phyloP scores from a whole-genome alignment of 495 filamentous ascomycete genomes.

The Trichocladium antarcticum region DNA sequence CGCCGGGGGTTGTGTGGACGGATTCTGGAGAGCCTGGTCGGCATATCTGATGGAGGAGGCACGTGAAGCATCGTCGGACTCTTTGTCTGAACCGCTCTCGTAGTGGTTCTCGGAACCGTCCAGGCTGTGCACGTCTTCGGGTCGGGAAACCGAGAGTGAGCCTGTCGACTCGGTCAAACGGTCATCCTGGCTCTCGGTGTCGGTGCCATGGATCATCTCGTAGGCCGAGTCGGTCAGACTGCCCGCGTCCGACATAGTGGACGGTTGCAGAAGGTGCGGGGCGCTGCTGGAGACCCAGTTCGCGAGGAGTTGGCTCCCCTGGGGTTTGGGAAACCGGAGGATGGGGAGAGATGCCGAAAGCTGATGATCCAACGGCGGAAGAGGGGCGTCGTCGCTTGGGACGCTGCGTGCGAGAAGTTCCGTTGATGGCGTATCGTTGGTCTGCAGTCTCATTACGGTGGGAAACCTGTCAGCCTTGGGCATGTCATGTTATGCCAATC shows the following conservation, averaged over 20 bases:
- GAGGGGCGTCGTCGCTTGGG: slow-evolving; percentile 2
- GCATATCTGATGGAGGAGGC: slow-evolving; percentile 33
- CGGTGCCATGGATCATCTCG: slow-evolving; percentile 42
- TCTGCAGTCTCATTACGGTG: slow-evolving; percentile 39
- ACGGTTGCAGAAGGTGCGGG: slow-evolving; percentile 39
- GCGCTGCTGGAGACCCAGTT: slow-evolving; percentile 42
- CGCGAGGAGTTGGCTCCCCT: slow-evolving; percentile 38
- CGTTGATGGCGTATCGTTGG: slow-evolving; percentile 5
- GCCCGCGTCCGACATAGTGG: slow-evolving; percentile 32
- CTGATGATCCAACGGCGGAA: slow-evolving; percentile 1
- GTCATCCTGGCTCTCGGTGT: slow-evolving; percentile 35
- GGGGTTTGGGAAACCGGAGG: slow-evolving; percentile 41
- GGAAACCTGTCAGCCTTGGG: slow-evolving; percentile 24
- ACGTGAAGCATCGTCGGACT: slow-evolving; percentile 33
- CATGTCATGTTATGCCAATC: slow-evolving; percentile 28
- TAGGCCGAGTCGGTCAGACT: slow-evolving; percentile 47
- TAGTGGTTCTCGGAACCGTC: slow-evolving; percentile 38
- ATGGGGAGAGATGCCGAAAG: slow-evolving; percentile 28
- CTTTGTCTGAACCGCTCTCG: slow-evolving; percentile 32
- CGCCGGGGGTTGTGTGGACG: slow-evolving; percentile 29
- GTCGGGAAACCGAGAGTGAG: slow-evolving; percentile 38
- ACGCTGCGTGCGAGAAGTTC: neutral
- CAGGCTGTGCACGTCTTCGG: slow-evolving; percentile 46
- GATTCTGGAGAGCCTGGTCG: slow-evolving; percentile 34
- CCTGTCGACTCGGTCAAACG: slow-evolving; percentile 41